Base-by-base conservation (phyloP, 1,284 basidiomycete species). In the Rhodotorula sp. region DNA sequence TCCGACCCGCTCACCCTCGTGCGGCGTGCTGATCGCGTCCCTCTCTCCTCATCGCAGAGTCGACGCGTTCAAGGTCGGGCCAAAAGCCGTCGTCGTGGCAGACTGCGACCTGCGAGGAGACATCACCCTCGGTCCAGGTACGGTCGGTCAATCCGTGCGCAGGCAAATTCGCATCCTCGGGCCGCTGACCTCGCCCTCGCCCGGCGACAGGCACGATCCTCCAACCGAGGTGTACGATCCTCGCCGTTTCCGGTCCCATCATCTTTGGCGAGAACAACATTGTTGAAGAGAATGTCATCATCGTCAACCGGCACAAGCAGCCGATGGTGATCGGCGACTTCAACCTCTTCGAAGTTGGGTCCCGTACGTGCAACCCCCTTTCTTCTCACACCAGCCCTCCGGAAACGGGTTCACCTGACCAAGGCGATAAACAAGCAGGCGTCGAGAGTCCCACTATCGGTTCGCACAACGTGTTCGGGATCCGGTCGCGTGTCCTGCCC, bases 261-360 rank as follows among this genome's bases (percentile, higher is more conserved):
- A 84, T 91, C 59, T 89, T 98, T 60, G 95, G 93, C 14, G 84
- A 87, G 34, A 87, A 90, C 66, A 95, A 92, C 80, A 92, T 98
- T 77, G 87, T 99, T 65, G 95, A 98, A 79, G 95, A 98, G 81
- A 86, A 86, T 14, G 90, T 87, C 3, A 88, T 93, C 75, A 88
- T 98, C 71, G 88, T 95, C 68, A 95, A 97, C 80, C 85, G 90
- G 86, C 89, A 87, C 60, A 91, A 90, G 78, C 88, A 90, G 78
- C 86, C 89, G n/a, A 92, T 97, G 89, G 85, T 87, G 26, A 93
- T 99, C 63, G 95, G 95, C 18, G 89, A 95, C 79, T 87, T 90
- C 69, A 98, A 97, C 80, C 83, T 93, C 64, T 95, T 99, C 79
- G 92, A 97, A 83, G 93, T 95, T 62, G 91, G 90, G 16, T 92